Evolutionary conservation across 2,329 filamentous ascomycete species (phyloP), one percentile per base, ranked within the genome.

Genomic region (Aspergillus novofumigatus): DNA sequence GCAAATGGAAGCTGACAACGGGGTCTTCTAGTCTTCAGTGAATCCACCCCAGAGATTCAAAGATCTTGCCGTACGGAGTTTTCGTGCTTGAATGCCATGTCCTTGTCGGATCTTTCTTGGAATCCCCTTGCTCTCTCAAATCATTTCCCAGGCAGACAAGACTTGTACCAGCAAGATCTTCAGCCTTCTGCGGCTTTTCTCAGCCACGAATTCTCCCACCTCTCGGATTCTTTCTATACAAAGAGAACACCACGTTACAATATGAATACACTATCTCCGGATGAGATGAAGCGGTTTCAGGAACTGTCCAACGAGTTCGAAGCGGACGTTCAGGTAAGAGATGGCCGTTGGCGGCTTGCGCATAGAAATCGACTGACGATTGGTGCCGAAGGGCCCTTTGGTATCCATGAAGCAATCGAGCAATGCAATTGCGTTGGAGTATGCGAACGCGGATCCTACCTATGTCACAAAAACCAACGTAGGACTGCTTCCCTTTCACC

Each of bases 381-480:
- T 42, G n/a, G 44, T 38, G 23, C n/a, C 25, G 5, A 56, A 97
- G 93, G 92, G 91, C 55, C 90, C 91, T 59, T 81, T 92, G 51
- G 89, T 97, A 63, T 90, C 91, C 67, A 83, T 88, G 59, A 90
- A 89, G 75, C 85, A 86, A 68, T 84, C 89, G 52, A 95, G 88
- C 75, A 83, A 86, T 65, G 85, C 82, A 63, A 91, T 99, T 69
- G 86, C 89, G 17, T 82, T 87, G 62, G 90, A 96, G 73, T 97
- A 96, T 77, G 90, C 91, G 59, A 89, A 89, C 74, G 92, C 91
- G 60, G 92, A 97, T 72, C 86, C 88, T 5, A 80, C 90, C 61
- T 96, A 91, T 72, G 87, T 92, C 52, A 84, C 88, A 58, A 97
- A 97, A 80, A 97, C 92, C 51, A 83, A 85, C 70, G 93, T 96